A percentile compares a stretch with the other conserved stretches of the same genome.
Evolutionary conservation across 1,139 yeast genomes (phyloP).

Genomic region (Yamadazyma sp.): DNA sequence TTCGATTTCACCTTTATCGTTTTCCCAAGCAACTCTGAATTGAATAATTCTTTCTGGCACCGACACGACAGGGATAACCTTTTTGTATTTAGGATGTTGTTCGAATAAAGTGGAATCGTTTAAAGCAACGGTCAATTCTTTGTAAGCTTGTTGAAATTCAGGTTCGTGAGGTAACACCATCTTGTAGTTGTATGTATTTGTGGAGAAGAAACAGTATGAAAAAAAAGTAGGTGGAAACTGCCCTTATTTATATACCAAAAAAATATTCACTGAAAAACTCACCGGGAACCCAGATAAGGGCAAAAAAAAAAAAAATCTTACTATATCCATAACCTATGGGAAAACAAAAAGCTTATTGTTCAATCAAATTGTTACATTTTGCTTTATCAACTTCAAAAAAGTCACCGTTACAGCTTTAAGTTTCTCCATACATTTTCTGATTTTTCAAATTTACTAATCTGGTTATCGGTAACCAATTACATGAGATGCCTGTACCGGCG

Average conservation of each 20-base stretch:
- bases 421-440: not conserved
- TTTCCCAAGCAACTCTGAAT: slow-evolving; percentile 98
- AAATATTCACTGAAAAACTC: too few species aligned
- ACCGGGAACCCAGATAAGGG: not conserved
- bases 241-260: too few species aligned
- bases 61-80: slow-evolving; percentile 86
- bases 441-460: not conserved
- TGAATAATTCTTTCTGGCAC: slow-evolving; percentile 95
- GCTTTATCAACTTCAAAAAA: not conserved
- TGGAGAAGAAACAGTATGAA: not conserved
- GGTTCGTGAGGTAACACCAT: slow-evolving; percentile 80
- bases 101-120: slow-evolving; percentile 89
- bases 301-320: not conserved
- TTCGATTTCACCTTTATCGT: slow-evolving; percentile 87
- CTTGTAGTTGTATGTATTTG: slow-evolving; percentile 8
- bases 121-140: slow-evolving; percentile 85
- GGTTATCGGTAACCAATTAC: slow-evolving; percentile 14
- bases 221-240: too few species aligned
- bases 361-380: slow-evolving; percentile 3
- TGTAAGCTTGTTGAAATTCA: slow-evolving; percentile 98
- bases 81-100: slow-evolving; percentile 86
- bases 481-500: slow-evolving; percentile 17
- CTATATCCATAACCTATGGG: too few species aligned
- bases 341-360: not conserved
- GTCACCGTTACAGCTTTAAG: slow-evolving; percentile 1